Base-by-base conservation (phyloP, 768 basidiomycete species). In the Rhodotorula diobovata region DNA sequence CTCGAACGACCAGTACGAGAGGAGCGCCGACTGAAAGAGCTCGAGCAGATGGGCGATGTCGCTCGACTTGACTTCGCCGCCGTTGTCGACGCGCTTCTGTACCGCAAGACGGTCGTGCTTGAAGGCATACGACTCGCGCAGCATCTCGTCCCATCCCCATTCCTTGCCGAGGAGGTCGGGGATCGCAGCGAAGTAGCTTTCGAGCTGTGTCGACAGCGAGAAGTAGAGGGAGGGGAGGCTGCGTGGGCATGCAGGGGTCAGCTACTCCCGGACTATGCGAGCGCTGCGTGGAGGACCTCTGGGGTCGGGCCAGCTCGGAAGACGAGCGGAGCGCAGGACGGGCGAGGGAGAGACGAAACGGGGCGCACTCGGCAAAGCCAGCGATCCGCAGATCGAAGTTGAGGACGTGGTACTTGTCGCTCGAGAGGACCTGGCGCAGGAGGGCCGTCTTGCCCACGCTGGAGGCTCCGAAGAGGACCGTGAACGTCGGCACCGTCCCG, bases 11-110 rank as follows among this genome's bases (percentile, higher is more conserved):
- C 88, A 86, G 72, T 90, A 90, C 74, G 85, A 87, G 41, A 90
- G 78, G 21, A 90, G 85, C 2, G 88, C 87, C 76, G 84, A 88
- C 87, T 91, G 90, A 77, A 91, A 90, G 6, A 91, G 80, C 75
- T 91, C 91, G 89, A 93, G 90, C 25, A 92, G 82, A 30, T 90
- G 84, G 14, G 90, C 89, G 51, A 92, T 82, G 75, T 93, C 91
- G 75, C 89, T 88, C 6, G 90, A 89, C 79, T 85, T 86, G 67
- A 92, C 84, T 65, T 79, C 79, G 9, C 81, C 82, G 54, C 83
- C 82, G 28, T 81, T 79, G 35, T 87, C 86, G 28, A 76, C 23
- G 48, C 89, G 84, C 58, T 86, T 85, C 79, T 90, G 88, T 28
- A 91, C 86, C 58, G 25, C 25, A 8, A 25, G 25, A 12, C 90